Conservation (phyloP, 75 land plant genomes). For the Selaginella moellendorffii region DNA sequence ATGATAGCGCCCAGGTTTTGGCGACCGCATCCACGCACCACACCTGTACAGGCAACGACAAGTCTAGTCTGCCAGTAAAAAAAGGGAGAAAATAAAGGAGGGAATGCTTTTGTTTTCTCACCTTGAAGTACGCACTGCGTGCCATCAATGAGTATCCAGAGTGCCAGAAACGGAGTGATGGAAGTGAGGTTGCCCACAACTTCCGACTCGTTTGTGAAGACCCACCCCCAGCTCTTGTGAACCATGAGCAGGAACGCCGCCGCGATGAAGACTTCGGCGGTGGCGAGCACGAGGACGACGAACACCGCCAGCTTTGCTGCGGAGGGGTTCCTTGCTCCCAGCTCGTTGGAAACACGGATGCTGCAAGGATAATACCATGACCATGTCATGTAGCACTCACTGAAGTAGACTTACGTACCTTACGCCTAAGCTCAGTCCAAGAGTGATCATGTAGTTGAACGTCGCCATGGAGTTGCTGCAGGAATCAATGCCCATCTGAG, state of each 20-base stretch:
- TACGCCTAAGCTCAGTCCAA: slow-evolving; percentile 25
- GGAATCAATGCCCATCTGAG: too few species aligned
- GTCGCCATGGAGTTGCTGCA: slow-evolving; percentile 36
- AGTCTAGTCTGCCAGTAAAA: too few species aligned
- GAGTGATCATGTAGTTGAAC: slow-evolving; percentile 29
- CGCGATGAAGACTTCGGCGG: slow-evolving; percentile 24
- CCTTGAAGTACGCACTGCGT: slow-evolving; percentile 70
- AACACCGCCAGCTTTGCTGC: slow-evolving; percentile 42
- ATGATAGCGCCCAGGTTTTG: slow-evolving; percentile 49
- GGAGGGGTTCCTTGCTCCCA: slow-evolving; percentile 53
- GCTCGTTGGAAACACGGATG: slow-evolving; percentile 56
- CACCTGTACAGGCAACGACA: slow-evolving; percentile 42
- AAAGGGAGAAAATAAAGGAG: too few species aligned
- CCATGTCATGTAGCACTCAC: too few species aligned
- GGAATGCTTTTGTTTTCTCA: too few species aligned
- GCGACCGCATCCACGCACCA: slow-evolving; percentile 68
- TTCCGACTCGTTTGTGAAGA: slow-evolving; percentile 45
- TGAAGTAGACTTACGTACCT: slow-evolving; percentile 29
- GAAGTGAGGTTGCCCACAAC: slow-evolving; percentile 40
- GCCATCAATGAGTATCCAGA: slow-evolving; percentile 41
- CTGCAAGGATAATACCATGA: too few species aligned
- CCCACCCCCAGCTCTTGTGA: slow-evolving; percentile 45
- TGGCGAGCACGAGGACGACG: slow-evolving; percentile 31
- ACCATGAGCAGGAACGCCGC: slow-evolving; percentile 28
- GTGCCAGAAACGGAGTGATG: slow-evolving; percentile 49